Conservation (phyloP, 352 stramenopile species). For the Globisporangium irregulare region DNA sequence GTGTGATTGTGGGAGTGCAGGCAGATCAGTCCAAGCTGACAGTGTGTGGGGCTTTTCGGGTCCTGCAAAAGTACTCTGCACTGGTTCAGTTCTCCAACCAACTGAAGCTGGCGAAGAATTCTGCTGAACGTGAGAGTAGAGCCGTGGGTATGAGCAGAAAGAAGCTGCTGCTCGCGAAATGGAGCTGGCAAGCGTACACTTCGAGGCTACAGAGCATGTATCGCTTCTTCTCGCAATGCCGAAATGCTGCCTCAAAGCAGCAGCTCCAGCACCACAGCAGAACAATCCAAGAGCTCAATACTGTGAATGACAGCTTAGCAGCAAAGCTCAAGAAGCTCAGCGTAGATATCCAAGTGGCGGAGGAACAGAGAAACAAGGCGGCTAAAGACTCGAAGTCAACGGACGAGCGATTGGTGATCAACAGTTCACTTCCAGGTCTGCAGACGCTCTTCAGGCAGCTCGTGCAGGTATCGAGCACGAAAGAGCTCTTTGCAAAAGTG, state of each 20-base stretch:
- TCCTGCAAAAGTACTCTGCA: background rate
- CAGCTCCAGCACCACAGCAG: background rate
- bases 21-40: background rate
- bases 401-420: slow-evolving; percentile 9
- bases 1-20: background rate
- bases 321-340: background rate
- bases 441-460: slow-evolving; percentile 51
- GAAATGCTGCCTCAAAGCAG: background rate
- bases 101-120: background rate
- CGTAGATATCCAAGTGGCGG: background rate
- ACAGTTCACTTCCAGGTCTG: slow-evolving; percentile 22
- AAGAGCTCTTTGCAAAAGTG: slow-evolving; percentile 47
- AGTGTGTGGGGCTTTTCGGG: slow-evolving; percentile 8
- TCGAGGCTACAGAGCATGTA: slow-evolving; percentile 29
- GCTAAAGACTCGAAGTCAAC: background rate
- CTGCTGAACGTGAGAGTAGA: background rate
- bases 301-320: background rate
- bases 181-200: slow-evolving; percentile 53
- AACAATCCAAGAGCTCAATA: slow-evolving; percentile 4
- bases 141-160: background rate
- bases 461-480: slow-evolving; percentile 25
- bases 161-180: slow-evolving; percentile 30
- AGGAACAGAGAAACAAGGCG: background rate
- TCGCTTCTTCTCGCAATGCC: slow-evolving; percentile 32
- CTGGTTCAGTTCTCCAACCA: background rate